Conservation (phyloP, 2,329 filamentous ascomycete genomes). For the Botryotinia globosa region DNA sequence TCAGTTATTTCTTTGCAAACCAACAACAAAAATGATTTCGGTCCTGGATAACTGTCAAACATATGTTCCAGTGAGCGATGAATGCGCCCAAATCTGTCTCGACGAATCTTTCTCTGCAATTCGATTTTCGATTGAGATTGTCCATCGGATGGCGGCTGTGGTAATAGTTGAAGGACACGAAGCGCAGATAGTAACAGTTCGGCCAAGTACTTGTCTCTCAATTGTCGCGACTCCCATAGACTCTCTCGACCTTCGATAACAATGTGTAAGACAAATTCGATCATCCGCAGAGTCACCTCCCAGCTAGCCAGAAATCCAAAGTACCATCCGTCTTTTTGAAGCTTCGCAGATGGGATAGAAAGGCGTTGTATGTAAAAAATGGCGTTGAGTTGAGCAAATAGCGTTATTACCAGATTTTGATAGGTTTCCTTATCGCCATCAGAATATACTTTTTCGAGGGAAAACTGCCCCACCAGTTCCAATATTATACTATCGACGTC, state of each 20-base stretch:
- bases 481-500: constrained; percentile 44
- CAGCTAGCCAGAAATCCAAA: constrained; percentile 43
- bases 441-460: constrained; percentile 44
- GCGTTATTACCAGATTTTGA: constrained; percentile 40
- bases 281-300: constrained; percentile 42
- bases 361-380: constrained; percentile 44
- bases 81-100: constrained; percentile 42
- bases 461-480: constrained; percentile 45
- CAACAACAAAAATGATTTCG: constrained; percentile 42
- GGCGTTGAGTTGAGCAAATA: constrained; percentile 42
- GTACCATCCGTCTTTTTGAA: constrained; percentile 39
- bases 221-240: constrained; percentile 30
- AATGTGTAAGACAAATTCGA: constrained; percentile 43
- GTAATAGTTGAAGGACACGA: constrained; percentile 42
- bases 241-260: constrained; percentile 30
- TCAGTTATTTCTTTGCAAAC: constrained; percentile 42
- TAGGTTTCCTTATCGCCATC: constrained; percentile 40
- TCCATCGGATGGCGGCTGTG: constrained; percentile 36
- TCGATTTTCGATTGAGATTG: constrained; percentile 26
- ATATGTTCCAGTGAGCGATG: constrained; percentile 42
- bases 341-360: constrained; percentile 41
- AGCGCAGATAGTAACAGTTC: constrained; percentile 42
- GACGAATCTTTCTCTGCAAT: constrained; percentile 39
- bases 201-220: constrained; percentile 42
- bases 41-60: constrained; percentile 42